Evolutionary conservation across 768 basidiomycete species (phyloP), one percentile per base, ranked within the genome.

Genomic region (Mycena maculata): DNA sequence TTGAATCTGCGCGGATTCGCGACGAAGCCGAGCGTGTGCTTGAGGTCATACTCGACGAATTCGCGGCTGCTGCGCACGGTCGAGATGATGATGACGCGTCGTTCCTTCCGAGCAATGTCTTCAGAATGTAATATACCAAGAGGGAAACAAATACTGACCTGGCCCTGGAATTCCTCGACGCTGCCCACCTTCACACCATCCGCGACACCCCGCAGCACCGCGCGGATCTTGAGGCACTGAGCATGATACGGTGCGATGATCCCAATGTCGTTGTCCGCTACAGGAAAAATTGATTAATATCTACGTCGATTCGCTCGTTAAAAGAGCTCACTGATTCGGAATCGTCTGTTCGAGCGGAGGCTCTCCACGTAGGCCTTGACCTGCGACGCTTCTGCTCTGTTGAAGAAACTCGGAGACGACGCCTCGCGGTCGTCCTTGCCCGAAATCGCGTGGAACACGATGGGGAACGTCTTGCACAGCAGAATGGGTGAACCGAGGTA

Each of bases 381-480:
- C 49, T 86, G 83, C 0, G 84, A 72, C 0, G 81, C 82, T 69
- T 92, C 90, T 30, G 87, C 83, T 39, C 87, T 83, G 63, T 92
- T 92, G 80, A 91, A 92, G 75, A 90, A 91, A 0, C 89, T 91
- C 1, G 90, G 91, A 0, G 90, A 91, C 0, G 84, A 82, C 3
- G 85, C 84, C 71, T 92, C 90, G n/a, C 89, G 84, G 27, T 86
- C 84, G 70, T 92, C 90, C 69, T 86, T 86, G 20, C 91, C 90
- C 18, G 78, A 71, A 15, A 90, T 78, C 3, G 85, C 82, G 72
- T 91, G 87, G 76, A 92, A 90, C 1, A 91, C 76, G 44, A 92
- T 76, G 0, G 91, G 90, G 75, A 90, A 91, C 1, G 80, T 79
- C 41, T 77, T 80, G 3, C 75, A 77, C 0, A 82, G 82, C 3